Evolutionary conservation across 1,139 yeast genomes (phyloP).

Genomic region (Nadsonia starkeyi-henricii): DNA sequence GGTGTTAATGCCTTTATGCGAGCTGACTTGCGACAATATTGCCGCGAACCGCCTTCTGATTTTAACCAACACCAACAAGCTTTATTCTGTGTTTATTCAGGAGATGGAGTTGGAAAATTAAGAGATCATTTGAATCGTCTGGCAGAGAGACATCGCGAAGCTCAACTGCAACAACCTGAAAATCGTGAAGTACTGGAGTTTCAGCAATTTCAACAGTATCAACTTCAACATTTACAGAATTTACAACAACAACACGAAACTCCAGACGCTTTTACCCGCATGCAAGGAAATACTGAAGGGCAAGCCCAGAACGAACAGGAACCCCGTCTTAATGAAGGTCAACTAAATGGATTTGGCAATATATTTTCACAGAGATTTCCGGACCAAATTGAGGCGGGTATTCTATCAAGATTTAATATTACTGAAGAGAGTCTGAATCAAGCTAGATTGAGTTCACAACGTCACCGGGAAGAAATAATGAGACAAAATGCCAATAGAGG

Average conservation of each 20-base stretch:
- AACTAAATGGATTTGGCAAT: not conserved
- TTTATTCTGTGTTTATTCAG: slow-evolving; percentile 86
- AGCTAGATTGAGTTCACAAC: not conserved
- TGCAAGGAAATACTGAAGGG: not conserved
- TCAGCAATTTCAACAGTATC: not conserved
- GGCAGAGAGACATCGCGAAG: slow-evolving; percentile 4
- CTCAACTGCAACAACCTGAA: slow-evolving; percentile 1
- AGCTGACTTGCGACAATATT: slow-evolving; percentile 70
- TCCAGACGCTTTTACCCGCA: too few species aligned
- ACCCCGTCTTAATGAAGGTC: not conserved
- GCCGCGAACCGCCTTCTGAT: slow-evolving; percentile 92
- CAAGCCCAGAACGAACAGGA: not conserved
- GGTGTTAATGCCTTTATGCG: slow-evolving; percentile 84
- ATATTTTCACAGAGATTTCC: not conserved
- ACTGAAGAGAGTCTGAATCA: not conserved
- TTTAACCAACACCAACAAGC: slow-evolving; percentile 78
- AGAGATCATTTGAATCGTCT: slow-evolving; percentile 43
- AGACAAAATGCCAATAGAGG: not conserved
- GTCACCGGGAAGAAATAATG: not conserved
- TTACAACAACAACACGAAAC: not conserved
- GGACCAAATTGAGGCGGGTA: not conserved
- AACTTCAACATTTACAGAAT: not conserved
- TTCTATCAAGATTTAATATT: not conserved
- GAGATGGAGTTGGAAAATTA: slow-evolving; percentile 67
- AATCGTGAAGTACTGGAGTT: not conserved